Percentiles rank a stretch among this genome's conserved stretches.
Conservation (phyloP, 306 rosid species). For the Canavalia gladiata region DNA sequence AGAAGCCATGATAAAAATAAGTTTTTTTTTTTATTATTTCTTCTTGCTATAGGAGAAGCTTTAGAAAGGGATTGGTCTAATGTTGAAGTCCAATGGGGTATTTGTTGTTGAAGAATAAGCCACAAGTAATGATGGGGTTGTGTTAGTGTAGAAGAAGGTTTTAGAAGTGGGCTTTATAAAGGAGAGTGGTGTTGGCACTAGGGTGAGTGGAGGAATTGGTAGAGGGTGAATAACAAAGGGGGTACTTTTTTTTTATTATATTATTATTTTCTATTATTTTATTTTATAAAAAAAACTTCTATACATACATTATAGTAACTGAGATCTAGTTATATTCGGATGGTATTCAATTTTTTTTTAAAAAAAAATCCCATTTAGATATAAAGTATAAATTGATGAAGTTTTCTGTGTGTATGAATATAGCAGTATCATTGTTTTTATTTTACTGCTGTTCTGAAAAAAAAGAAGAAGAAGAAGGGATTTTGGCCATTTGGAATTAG, state of each 20-base stretch:
- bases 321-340: too few species aligned
- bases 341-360: too few species aligned
- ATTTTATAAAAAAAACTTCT: not conserved
- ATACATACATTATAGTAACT: too few species aligned
- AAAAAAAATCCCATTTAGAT: too few species aligned
- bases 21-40: not conserved
- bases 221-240: constrained; percentile 14
- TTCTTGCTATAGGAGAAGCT: not conserved
- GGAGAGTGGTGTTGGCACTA: constrained; percentile 33
- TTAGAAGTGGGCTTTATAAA: constrained; percentile 40
- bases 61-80: constrained; percentile 46
- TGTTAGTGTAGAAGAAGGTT: constrained; percentile 40
- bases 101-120: constrained; percentile 19
- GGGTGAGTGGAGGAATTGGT: not conserved
- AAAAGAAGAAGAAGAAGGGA: constrained; percentile 29
- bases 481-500: constrained; percentile 48
- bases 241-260: not conserved
- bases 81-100: constrained; percentile 23
- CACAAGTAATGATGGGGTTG: constrained; percentile 22
- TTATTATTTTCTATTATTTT: not conserved
- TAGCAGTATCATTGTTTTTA: not conserved
- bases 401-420: too few species aligned
- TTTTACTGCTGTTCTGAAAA: not conserved
- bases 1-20: constrained; percentile 47
- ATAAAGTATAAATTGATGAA: too few species aligned